Base-by-base conservation (phyloP, 768 basidiomycete species). In the Hygrophorus pudorinus region DNA sequence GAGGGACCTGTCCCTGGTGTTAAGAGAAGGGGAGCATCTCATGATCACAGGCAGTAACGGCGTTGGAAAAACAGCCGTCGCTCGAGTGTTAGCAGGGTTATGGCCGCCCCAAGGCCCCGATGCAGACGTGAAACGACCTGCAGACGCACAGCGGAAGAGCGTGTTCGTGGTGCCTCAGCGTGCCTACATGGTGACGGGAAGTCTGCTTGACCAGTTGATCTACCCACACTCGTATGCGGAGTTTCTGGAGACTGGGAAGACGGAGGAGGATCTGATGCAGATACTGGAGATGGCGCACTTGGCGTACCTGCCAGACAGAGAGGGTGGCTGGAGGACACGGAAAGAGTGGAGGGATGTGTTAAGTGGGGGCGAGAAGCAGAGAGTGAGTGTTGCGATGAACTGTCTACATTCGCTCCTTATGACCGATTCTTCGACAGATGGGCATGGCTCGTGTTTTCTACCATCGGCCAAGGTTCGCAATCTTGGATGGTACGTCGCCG, bases 311-410 rank as follows among this genome's bases (percentile, higher is more conserved):
- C 85, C 89, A 2, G 73, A 74, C 36, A 65, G 94, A 20, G 94
- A 96, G 59, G 93, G 94, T 0, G 92, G 93, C 0, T 87, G 89
- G 79, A 70, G 69, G 48, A 84, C 89, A 20, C 66, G 83, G 56
- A 97, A 96, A 63, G 93, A 97, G 61, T 98, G 93, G 93, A 76
- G 90, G 50, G 90, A 96, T 63, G 89, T 97, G 36, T 65, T 94
- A 55, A 92, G 89, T 53, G 94, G 94, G 0, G 94, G 94, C 0
- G 94, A 97, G 74, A 97, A 96, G 64, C 94, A 98, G 62, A 64
- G 93, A 56, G 83, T 85, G 48, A 48, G 13, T 41, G 29, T 32
- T 30, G 38, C 16, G 9, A 28, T 41, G 18, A 10, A 27, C 31
- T 17, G 7, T 35, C 12, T 42, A 8, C n/a, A 8, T 45, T 41